phyloP scores from a whole-genome alignment of 1,284 basidiomycete species.

The Singerocomus inundabilis region DNA sequence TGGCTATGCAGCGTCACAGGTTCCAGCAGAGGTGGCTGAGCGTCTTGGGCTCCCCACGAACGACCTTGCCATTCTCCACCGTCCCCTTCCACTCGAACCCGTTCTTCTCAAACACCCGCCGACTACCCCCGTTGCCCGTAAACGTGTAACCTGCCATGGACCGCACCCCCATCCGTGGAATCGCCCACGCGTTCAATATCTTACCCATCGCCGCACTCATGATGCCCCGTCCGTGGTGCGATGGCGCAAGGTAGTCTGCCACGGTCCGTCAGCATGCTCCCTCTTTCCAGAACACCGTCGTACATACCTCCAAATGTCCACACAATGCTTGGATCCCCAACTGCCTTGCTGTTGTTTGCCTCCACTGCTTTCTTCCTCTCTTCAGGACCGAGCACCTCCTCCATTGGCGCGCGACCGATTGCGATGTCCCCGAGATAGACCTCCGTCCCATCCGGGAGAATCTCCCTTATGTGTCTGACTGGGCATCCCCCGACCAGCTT shows the following conservation, averaged over 20 bases:
- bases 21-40: slow-evolving; percentile 20
- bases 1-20: slow-evolving; percentile 25
- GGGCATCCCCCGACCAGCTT: slow-evolving; percentile 39
- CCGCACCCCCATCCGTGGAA: slow-evolving; percentile 56
- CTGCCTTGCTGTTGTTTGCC: slow-evolving; percentile 20
- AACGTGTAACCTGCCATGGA: slow-evolving; percentile 46
- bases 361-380: slow-evolving; percentile 25
- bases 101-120: slow-evolving; percentile 62
- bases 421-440: slow-evolving; percentile 40
- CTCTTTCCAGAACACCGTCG: slow-evolving; percentile 6
- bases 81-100: slow-evolving; percentile 50
- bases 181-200: slow-evolving; percentile 53
- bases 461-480: slow-evolving; percentile 41
- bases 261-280: background rate
- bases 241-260: slow-evolving; percentile 40
- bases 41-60: slow-evolving; percentile 32
- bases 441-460: slow-evolving; percentile 41
- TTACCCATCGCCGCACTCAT: slow-evolving; percentile 59
- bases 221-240: slow-evolving; percentile 62
- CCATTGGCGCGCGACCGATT: slow-evolving; percentile 34
- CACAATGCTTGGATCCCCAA: slow-evolving; percentile 42
- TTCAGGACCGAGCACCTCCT: slow-evolving; percentile 34
- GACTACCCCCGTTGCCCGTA: slow-evolving; percentile 53
- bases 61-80: slow-evolving; percentile 38
- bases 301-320: slow-evolving; percentile 46